Base-by-base conservation (phyloP, 331 rosid species). In the Pyracantha coccinea region DNA sequence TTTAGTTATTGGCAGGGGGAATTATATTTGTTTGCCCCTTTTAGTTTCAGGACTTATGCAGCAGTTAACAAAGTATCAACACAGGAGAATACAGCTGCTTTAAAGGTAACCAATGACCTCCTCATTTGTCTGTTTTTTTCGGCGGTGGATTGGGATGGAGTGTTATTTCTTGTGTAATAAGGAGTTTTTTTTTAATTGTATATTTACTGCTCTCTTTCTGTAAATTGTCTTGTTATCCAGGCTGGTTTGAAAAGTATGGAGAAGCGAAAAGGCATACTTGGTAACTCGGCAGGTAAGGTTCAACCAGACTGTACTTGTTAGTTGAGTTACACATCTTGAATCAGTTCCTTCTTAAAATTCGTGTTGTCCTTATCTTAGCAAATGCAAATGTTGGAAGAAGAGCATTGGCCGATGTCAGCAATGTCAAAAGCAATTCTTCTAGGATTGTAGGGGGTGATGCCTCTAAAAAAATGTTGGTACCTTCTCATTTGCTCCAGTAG, bases 381-480 rank as follows among this genome's bases (percentile, higher is more conserved):
- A 82, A 80, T 59, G 66, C 52, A 63, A 80, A 72, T 35, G 72
- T 62, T 47, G 75, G 80, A 78, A 88, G 97, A 72, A 91, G 79
- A 83, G 88, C 97, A 69, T 72, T 91, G 84, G 85, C 88, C 55
- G 96, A 93, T 83, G 90, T 93, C 35, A 89, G 94, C 88, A 93
- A 93, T 76, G 78, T 69, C 32, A 80, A 77, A 71, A 79, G 75
- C 74, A 85, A 71, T 79, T 78, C 86, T 75, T 77, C 79, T 1
- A 82, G 75, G 83, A 72, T 71, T 66, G 35, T 53, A 45, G 64
- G 69, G 44, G 81, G 65, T 59, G 76, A 70, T 38, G 71, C 78
- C 86, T 88, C 85, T 16, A 89, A 85, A 83, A 77, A 33, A 31
- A 84, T 71, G 98, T 93, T 78, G 90, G 98, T 72, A 72, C 77